These are phyloP conservation scores for Auriscalpium vulgare DNA, from an alignment of 768 basidiomycete species.

Conservation along the genomic window DNA sequence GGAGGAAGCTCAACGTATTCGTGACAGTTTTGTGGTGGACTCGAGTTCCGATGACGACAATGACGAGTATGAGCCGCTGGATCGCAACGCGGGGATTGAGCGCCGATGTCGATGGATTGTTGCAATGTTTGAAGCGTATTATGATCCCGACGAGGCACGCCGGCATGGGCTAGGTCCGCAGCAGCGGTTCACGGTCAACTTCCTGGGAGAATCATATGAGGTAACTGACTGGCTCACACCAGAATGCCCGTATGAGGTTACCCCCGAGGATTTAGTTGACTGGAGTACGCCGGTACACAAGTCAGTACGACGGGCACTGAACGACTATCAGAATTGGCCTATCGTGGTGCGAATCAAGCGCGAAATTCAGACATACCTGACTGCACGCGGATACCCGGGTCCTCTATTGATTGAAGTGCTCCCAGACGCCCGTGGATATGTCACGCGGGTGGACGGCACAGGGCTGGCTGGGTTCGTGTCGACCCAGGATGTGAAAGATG, in stretches of 20 bases:
- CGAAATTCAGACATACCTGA: background rate
- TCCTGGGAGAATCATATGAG: background rate
- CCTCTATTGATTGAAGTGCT: background rate
- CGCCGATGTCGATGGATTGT: background rate
- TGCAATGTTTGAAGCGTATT: background rate
- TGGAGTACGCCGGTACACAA: background rate
- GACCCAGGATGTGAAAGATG: background rate
- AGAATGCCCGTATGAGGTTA: background rate
- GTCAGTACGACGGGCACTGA: background rate
- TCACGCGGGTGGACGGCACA: background rate
- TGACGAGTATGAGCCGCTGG: too few species aligned
- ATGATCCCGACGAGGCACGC: background rate
- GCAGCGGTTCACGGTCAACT: background rate
- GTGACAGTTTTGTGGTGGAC: too few species aligned
- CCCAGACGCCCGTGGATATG: background rate
- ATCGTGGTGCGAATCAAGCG: background rate
- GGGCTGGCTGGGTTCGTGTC: background rate
- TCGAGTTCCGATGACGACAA: too few species aligned
- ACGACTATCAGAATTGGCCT: background rate
- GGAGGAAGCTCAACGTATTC: too few species aligned
- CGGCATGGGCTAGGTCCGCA: background rate
- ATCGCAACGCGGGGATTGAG: background rate
- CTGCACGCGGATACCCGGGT: background rate
- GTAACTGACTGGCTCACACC: background rate
- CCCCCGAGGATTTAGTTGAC: background rate